Conservation (phyloP, 768 basidiomycete genomes). For the Russula virescens region DNA sequence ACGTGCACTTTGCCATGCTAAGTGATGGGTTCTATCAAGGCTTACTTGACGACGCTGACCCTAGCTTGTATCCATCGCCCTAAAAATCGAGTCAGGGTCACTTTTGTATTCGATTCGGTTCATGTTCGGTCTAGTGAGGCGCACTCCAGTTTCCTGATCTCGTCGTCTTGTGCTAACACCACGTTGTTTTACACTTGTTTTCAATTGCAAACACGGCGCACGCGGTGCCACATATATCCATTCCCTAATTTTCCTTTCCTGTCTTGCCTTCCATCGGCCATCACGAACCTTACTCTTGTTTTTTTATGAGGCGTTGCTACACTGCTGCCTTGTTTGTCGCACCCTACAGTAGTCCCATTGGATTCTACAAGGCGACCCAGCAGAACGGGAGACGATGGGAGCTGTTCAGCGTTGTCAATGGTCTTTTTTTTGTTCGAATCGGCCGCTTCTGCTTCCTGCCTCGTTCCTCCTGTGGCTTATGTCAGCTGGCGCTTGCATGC, state of each 20-base stretch:
- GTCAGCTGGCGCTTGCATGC: too few relatives aligned
- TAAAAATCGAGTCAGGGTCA: too few relatives aligned
- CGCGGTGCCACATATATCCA: neutral
- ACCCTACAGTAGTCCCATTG: neutral
- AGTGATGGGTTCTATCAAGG: too few relatives aligned
- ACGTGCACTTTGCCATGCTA: too few relatives aligned
- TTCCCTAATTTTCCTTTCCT: neutral
- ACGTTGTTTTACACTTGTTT: neutral
- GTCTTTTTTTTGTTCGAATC: too few relatives aligned
- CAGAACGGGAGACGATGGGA: neutral
- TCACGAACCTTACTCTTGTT: neutral
- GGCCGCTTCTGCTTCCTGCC: too few relatives aligned
- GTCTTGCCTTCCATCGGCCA: neutral
- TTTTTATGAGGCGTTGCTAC: neutral
- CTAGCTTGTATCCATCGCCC: too few relatives aligned
- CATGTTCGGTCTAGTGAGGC: neutral
- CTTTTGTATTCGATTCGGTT: neutral
- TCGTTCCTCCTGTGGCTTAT: too few relatives aligned
- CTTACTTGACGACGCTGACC: too few relatives aligned
- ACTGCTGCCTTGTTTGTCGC: neutral
- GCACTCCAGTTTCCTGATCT: neutral
- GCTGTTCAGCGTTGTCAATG: neutral
- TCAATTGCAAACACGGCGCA: neutral
- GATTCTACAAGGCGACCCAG: neutral
- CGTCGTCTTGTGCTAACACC: too few relatives aligned